Evolutionary conservation across 768 basidiomycete species (phyloP).

Genomic region (Tulasnella sp.): DNA sequence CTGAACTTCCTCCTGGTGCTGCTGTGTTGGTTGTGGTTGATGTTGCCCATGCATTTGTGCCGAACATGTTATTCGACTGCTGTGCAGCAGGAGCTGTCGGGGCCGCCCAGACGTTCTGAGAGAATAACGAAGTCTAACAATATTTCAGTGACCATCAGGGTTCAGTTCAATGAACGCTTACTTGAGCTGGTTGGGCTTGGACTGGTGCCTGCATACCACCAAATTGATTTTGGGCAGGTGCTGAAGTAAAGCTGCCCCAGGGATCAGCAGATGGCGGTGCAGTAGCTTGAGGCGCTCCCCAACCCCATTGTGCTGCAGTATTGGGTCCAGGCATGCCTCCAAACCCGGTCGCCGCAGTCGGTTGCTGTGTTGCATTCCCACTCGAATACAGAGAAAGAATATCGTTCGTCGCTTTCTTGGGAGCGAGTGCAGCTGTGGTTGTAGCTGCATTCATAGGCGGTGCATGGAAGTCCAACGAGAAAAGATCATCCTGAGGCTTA

Average conservation of each 20-base stretch:
- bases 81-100: too few species aligned
- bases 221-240: not conserved
- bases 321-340: conserved; percentile 37
- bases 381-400: conserved; percentile 71
- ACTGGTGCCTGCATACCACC: not conserved
- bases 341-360: conserved; percentile 51
- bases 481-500: conserved; percentile 47
- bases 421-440: conserved; percentile 21
- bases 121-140: not conserved
- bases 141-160: not conserved
- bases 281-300: conserved; percentile 22
- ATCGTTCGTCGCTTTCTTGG: conserved; percentile 65
- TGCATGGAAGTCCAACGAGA: conserved; percentile 72
- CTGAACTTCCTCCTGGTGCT: not conserved
- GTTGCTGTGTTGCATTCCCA: conserved; percentile 27
- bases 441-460: conserved; percentile 31
- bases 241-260: conserved; percentile 9
- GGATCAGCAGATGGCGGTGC: conserved; percentile 4
- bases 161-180: not conserved
- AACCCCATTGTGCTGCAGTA: too few species aligned
- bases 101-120: not conserved
- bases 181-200: not conserved
- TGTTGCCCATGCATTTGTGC: too few species aligned
- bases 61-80: too few species aligned
- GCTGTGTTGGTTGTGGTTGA: too few species aligned